A percentile compares a stretch with the other conserved stretches of the same genome.
These are phyloP conservation scores for Sesbania bispinosa DNA, from an alignment of 306 rosid species.

Conservation along the genomic window DNA sequence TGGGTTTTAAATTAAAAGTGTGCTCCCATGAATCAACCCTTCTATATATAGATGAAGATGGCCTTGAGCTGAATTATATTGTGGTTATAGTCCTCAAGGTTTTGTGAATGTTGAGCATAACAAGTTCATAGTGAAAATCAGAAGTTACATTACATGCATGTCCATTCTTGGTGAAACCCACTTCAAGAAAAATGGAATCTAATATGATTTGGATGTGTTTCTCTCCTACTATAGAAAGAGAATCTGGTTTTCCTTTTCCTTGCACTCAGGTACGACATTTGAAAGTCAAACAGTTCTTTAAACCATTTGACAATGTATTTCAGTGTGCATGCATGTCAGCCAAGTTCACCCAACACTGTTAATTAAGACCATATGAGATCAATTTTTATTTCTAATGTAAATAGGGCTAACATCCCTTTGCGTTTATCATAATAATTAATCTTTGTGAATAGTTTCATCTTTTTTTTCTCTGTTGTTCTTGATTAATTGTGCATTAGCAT, in stretches of 20 bases:
- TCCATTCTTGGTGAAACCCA: conserved; percentile 1
- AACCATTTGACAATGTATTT: too few species aligned
- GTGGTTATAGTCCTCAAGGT: conserved; percentile 4
- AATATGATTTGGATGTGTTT: too few species aligned
- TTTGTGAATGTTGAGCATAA: not conserved
- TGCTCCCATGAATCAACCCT: conserved; percentile 13
- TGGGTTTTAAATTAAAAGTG: not conserved
- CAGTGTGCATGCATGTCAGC: too few species aligned
- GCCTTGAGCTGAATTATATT: too few species aligned
- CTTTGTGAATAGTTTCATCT: not conserved
- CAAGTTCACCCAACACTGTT: too few species aligned
- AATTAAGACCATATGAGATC: too few species aligned
- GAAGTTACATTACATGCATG: not conserved
- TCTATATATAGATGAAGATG: too few species aligned
- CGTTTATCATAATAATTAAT: not conserved
- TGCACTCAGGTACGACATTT: too few species aligned
- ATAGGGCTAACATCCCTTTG: not conserved
- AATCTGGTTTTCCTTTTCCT: too few species aligned
- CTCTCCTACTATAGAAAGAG: too few species aligned
- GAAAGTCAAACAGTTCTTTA: too few species aligned
- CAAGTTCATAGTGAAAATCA: conserved; percentile 12
- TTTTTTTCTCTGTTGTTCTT: not conserved
- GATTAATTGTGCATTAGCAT: not conserved
- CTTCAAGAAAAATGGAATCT: too few species aligned
- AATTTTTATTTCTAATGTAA: not conserved